A percentile compares a stretch with the other conserved stretches of the same genome.
These are phyloP conservation scores for Clonostachys rhizophaga DNA, from an alignment of 2,329 filamentous ascomycete genomes.

Conservation along the genomic window DNA sequence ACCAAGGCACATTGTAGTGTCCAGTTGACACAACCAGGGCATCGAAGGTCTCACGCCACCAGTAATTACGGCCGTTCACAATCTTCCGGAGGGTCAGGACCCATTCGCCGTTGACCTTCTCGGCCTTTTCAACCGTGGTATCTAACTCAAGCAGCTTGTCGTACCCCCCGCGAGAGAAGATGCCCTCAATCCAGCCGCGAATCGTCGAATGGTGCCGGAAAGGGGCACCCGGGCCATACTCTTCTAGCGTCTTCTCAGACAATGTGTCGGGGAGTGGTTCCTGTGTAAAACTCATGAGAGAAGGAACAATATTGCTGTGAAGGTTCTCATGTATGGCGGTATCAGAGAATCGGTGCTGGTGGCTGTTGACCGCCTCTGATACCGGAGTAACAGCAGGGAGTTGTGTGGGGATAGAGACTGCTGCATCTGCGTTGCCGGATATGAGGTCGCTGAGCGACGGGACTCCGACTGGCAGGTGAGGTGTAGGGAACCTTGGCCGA, in stretches of 20 bases:
- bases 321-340: slow-evolving; percentile 58
- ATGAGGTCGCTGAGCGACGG: slow-evolving; percentile 37
- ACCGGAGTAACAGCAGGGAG: slow-evolving; percentile 39
- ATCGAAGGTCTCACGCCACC: slow-evolving; percentile 60
- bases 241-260: slow-evolving; percentile 18
- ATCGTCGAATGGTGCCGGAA: slow-evolving; percentile 59
- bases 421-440: slow-evolving; percentile 42
- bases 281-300: slow-evolving; percentile 56
- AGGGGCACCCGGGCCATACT: slow-evolving; percentile 51
- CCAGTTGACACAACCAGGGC: slow-evolving; percentile 56
- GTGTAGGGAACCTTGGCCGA: slow-evolving; percentile 33
- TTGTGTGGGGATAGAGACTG: slow-evolving; percentile 35
- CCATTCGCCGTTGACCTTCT: slow-evolving; percentile 46
- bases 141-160: slow-evolving; percentile 45
- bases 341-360: slow-evolving; percentile 36
- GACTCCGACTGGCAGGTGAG: slow-evolving; percentile 14
- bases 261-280: slow-evolving; percentile 41
- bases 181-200: slow-evolving; percentile 43
- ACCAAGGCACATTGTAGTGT: slow-evolving; percentile 54
- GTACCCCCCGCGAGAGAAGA: slow-evolving; percentile 49
- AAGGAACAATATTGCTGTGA: slow-evolving; percentile 59
- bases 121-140: slow-evolving; percentile 56
- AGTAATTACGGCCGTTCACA: slow-evolving; percentile 39
- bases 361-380: too few relatives aligned
- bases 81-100: slow-evolving; percentile 38